Evolutionary conservation across 257 asterid species (phyloP), one percentile per base, ranked within the genome.

Genomic region (Jacaranda copaia): DNA sequence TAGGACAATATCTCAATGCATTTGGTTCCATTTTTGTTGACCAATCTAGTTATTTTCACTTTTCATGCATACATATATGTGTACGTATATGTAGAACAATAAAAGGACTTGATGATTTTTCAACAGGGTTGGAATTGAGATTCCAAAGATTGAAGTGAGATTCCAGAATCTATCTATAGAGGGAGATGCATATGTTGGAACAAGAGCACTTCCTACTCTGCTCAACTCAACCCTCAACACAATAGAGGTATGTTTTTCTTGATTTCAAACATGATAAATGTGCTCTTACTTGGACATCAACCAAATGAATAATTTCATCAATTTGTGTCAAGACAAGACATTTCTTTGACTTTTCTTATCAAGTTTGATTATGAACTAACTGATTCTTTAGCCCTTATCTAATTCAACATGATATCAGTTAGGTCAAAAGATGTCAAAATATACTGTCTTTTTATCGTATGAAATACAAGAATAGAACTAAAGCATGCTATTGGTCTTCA

Each of bases 201-300:
- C 84, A 38, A 88, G 98, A 78, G 98, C 98, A 40, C 90, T 93
- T 63, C 97, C 97, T n/a, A 93, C 98, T 69, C 84, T 93, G 74
- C 77, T 88, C 70, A 92, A 93, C 77, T 90, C 97, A 39, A 90
- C 96, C 15, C 53, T 93, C 73, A 93, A 92, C 58, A 77, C 91
- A 25, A 15, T 93, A 16, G 97, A 93, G 97, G 98, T 93, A 75
- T 39, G 2, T 16, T 61, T 72, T 56, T 3, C 57, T 66, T 6
- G 6, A 42, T 38, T 12, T 5, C 7, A 4, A 32, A 13, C 13
- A 52, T 5, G 9, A 36, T 35, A 8, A 35, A n/a, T 3, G 8
- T 7, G 6, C 10, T 25, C 32, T 25, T 25, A 25, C 32, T 25
- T 25, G 32, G 32, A 25, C 15, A 61, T 13, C 12, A 15, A 39